Evolutionary conservation across 331 rosid genomes (phyloP).

Genomic region (Dryas integrifolia): DNA sequence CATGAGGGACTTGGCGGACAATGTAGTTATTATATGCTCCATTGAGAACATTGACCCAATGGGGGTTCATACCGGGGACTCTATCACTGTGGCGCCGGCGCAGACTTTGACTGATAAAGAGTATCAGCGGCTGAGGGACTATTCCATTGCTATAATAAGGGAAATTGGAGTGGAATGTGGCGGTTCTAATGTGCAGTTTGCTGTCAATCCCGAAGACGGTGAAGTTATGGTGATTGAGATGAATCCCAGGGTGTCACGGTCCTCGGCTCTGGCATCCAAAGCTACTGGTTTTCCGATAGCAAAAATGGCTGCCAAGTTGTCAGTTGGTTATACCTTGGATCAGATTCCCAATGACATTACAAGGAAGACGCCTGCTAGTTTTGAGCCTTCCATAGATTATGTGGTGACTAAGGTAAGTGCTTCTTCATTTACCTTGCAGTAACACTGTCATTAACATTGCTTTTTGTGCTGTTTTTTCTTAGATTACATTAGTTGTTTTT

Average conservation of each 20-base stretch:
- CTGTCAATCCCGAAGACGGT: constrained; percentile 74
- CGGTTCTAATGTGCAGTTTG: constrained; percentile 96
- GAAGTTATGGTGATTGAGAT: constrained; percentile 98
- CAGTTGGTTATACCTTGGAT: constrained; percentile 86
- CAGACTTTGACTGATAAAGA: constrained; percentile 96
- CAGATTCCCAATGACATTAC: constrained; percentile 92
- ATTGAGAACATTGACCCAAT: constrained; percentile 97
- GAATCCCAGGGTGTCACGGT: constrained; percentile 94
- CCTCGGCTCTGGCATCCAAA: constrained; percentile 89
- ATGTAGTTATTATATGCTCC: constrained; percentile 90
- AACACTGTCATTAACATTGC: background rate
- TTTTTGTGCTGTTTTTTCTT: background rate
- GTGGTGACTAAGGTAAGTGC: constrained; percentile 84
- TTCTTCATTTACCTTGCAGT: background rate
- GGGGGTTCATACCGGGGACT: constrained; percentile 99
- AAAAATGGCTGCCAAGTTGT: constrained; percentile 89
- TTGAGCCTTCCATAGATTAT: constrained; percentile 96
- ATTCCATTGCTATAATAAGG: constrained; percentile 87
- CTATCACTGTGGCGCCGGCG: constrained; percentile 94
- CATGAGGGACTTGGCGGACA: constrained; percentile 96
- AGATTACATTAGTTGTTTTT: background rate
- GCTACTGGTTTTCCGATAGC: constrained; percentile 98
- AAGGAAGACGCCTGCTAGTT: constrained; percentile 92
- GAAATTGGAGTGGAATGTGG: constrained; percentile 97
- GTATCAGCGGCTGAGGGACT: constrained; percentile 88